Base-by-base conservation (phyloP, 192 early-diverging fungal species). In the Gamsiella multidivaricata region DNA sequence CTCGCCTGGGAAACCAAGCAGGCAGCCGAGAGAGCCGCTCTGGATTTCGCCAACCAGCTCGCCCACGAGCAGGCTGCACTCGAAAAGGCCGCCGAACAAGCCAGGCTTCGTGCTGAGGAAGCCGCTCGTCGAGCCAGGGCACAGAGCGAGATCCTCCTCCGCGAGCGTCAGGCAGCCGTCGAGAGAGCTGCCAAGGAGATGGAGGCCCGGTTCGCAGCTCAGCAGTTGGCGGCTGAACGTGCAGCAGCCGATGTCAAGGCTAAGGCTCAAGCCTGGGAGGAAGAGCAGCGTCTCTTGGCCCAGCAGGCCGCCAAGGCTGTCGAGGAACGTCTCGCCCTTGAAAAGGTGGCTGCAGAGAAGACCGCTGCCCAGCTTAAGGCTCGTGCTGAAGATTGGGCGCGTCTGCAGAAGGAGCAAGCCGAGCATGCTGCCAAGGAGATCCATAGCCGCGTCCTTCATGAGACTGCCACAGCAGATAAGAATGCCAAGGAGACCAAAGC, bases 1-100 rank as follows among this genome's bases (percentile, higher is more conserved):
- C 42, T 76, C 2, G 59, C 61, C 34, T 76, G 73, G 73, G 73
- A 76, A 26, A 68, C 73, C n/a, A 76, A 76, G 53, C 45, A 43
- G 31, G 73, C 73, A 15, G 42, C 64, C 9, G 73, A 76, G 23
- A 23, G 42, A 11, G 73, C 73, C 4, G 64, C 64, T 1, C 28
- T 62, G 4, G 73, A 76, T 54, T 33, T 76, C 23, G 73, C 73
- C 42, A 50, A 76, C 39, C 45, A 52, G 36, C 46, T 76, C n/a
- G 73, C 64, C 0, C 43, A 31, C 1, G 65, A 76, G 33, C 59
- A 67, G 8, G 34, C 42, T 2, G n/a, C 26, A 9, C 39, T 76
- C 1, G 73, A 76, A 36, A 67, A 47, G 34, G 53, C 73, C 10
- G 65, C 59, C 5, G 64, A 39, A 1, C 28, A 54, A 5, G 65